phyloP scores from a whole-genome alignment of 2,329 filamentous ascomycete genomes.

The Venturia carpophila region DNA sequence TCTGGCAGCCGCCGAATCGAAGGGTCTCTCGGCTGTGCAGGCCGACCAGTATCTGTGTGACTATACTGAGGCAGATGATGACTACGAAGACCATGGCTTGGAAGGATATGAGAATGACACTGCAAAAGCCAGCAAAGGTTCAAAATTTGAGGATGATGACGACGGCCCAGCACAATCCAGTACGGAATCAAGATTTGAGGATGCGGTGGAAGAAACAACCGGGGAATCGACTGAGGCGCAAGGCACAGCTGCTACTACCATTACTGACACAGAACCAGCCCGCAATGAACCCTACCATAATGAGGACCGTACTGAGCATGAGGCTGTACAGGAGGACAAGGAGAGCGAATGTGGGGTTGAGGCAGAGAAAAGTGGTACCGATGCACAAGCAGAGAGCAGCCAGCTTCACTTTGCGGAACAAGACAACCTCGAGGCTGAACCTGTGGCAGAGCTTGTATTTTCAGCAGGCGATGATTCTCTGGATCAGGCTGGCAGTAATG shows the following conservation, averaged over 20 bases:
- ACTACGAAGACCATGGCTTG: not conserved
- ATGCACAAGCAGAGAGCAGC: not conserved
- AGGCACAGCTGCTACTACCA: not conserved
- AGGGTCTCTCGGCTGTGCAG: constrained; percentile 39
- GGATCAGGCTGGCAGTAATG: constrained; percentile 18
- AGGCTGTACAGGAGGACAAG: not conserved
- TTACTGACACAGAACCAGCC: constrained; percentile 11
- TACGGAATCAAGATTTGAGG: not conserved
- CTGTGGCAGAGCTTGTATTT: not conserved
- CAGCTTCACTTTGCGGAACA: not conserved
- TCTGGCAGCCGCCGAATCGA: constrained; percentile 47
- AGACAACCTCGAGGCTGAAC: not conserved
- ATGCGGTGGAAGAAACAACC: not conserved
- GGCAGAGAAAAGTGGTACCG: not conserved
- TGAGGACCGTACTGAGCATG: not conserved
- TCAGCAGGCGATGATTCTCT: not conserved
- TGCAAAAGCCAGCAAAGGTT: not conserved
- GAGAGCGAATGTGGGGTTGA: not conserved
- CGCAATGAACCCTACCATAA: not conserved
- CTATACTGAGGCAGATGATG: constrained; percentile 1
- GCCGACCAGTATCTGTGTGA: not conserved
- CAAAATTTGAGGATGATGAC: not conserved
- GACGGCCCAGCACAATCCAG: not conserved
- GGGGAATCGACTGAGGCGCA: not conserved
- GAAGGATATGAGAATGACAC: not conserved